Percentiles rank a stretch among this genome's conserved stretches.
Conservation (phyloP, 441 rosid genomes). For the Adansonia gregorii region DNA sequence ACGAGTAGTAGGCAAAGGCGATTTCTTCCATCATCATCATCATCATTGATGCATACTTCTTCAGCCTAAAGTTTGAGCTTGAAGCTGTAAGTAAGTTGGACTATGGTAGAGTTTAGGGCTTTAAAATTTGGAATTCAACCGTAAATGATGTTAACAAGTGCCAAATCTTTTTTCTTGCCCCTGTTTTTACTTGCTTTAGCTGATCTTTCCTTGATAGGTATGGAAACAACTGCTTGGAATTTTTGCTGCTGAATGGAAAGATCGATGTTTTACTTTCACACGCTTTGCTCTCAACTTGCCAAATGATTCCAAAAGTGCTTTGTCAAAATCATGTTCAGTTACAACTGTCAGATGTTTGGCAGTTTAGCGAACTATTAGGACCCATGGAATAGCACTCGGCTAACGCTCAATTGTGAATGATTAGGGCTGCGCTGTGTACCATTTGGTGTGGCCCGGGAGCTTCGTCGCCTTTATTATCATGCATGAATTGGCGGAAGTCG, state of each 20-base stretch:
- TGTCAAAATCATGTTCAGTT: neutral
- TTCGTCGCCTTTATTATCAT: neutral
- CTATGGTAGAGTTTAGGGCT: constrained; percentile 21
- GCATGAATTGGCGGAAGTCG: neutral
- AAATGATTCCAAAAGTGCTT: no score
- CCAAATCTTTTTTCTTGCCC: constrained; percentile 12
- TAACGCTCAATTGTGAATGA: constrained; percentile 16
- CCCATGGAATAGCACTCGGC: neutral
- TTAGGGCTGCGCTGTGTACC: neutral
- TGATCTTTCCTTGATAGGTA: constrained; percentile 8
- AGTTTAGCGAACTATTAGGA: neutral
- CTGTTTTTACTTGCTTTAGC: neutral
- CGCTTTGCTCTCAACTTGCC: neutral
- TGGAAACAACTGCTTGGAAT: constrained; percentile 32
- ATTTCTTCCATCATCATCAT: constrained; percentile 36
- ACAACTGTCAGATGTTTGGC: neutral
- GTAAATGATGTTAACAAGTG: constrained; percentile 20
- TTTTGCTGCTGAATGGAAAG: constrained; percentile 29
- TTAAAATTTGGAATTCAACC: constrained; percentile 14
- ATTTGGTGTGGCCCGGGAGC: constrained; percentile 8
- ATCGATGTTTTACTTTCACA: neutral
- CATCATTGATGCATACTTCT: constrained; percentile 44
- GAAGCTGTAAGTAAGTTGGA: constrained; percentile 32
- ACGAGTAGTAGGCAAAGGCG: constrained; percentile 41
- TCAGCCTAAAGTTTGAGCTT: constrained; percentile 40